Conservation (phyloP, 2,329 filamentous ascomycete genomes). For the Pseudogymnoascus sp. region DNA sequence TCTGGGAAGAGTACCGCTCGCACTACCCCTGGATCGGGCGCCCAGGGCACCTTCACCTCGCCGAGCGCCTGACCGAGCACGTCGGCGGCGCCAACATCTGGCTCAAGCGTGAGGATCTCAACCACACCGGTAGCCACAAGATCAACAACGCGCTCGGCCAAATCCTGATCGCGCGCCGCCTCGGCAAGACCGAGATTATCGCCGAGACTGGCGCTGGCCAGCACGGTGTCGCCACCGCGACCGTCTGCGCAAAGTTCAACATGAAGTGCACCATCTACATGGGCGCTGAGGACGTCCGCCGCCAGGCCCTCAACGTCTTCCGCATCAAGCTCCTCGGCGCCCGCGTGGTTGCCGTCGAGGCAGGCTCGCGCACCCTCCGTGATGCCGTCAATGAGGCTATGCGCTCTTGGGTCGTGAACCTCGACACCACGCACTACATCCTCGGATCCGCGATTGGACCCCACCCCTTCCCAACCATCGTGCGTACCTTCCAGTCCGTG, state of each 20-base stretch:
- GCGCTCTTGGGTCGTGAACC: slow-evolving; percentile 85
- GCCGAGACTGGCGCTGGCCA: slow-evolving; percentile 96
- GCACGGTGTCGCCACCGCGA: slow-evolving; percentile 95
- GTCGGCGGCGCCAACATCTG: slow-evolving; percentile 94
- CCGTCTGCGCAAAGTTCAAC: slow-evolving; percentile 94
- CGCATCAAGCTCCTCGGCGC: slow-evolving; percentile 94
- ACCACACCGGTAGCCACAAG: slow-evolving; percentile 97
- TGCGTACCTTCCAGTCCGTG: slow-evolving; percentile 93
- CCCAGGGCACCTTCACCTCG: slow-evolving; percentile 83
- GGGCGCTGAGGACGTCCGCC: slow-evolving; percentile 93
- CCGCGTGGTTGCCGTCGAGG: slow-evolving; percentile 85
- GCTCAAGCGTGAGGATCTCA: slow-evolving; percentile 94
- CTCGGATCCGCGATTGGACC: slow-evolving; percentile 96
- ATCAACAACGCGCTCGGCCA: slow-evolving; percentile 98
- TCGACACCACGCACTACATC: slow-evolving; percentile 95
- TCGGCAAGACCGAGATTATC: slow-evolving; percentile 96
- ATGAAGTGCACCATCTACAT: slow-evolving; percentile 98
- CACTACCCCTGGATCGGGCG: slow-evolving; percentile 98
- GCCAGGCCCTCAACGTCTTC: slow-evolving; percentile 96
- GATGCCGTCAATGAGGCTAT: slow-evolving; percentile 94
- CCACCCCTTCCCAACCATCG: slow-evolving; percentile 95
- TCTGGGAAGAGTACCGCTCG: slow-evolving; percentile 95
- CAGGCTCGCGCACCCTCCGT: slow-evolving; percentile 74
- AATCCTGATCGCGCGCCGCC: slow-evolving; percentile 71
- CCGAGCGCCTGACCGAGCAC: slow-evolving; percentile 78